These are phyloP conservation scores for Pseudogymnoascus sp. DNA, from an alignment of 2,329 filamentous ascomycete genomes.

Conservation along the genomic window DNA sequence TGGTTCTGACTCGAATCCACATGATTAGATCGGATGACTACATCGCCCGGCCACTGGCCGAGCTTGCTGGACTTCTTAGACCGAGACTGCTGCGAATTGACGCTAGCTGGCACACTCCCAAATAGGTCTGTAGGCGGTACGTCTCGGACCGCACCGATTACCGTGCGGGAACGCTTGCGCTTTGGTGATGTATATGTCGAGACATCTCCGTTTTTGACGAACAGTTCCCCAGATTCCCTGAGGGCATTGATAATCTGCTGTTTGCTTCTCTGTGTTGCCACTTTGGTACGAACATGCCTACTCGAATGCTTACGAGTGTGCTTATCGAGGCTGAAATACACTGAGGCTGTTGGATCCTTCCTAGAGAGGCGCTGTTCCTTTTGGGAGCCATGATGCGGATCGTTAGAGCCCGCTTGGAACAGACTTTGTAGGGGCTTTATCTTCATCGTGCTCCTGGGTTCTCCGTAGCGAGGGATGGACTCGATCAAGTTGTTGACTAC, in stretches of 20 bases:
- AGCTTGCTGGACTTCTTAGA: not conserved
- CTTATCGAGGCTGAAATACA: constrained; percentile 24
- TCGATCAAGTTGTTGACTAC: constrained; percentile 18
- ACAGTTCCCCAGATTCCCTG: not conserved
- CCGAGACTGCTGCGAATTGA: not conserved
- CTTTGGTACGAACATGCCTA: not conserved
- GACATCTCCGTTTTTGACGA: not conserved
- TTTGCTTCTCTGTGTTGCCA: not conserved
- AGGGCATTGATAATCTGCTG: not conserved
- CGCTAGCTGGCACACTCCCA: not conserved
- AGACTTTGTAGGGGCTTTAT: not conserved
- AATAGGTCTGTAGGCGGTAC: not conserved
- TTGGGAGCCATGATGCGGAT: not conserved
- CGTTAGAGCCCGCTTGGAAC: constrained; percentile 10
- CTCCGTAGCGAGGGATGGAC: constrained; percentile 13
- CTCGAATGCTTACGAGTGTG: not conserved
- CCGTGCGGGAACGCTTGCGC: not conserved
- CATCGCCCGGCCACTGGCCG: not conserved
- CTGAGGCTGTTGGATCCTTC: constrained; percentile 19
- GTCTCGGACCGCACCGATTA: not conserved
- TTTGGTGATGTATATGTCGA: not conserved
- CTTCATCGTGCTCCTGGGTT: not conserved
- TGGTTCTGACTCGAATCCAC: not conserved
- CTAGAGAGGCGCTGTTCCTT: not conserved
- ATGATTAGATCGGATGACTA: not conserved